Evolutionary conservation across 83 land plant species (phyloP).

Genomic region (Picea engelmannii): DNA sequence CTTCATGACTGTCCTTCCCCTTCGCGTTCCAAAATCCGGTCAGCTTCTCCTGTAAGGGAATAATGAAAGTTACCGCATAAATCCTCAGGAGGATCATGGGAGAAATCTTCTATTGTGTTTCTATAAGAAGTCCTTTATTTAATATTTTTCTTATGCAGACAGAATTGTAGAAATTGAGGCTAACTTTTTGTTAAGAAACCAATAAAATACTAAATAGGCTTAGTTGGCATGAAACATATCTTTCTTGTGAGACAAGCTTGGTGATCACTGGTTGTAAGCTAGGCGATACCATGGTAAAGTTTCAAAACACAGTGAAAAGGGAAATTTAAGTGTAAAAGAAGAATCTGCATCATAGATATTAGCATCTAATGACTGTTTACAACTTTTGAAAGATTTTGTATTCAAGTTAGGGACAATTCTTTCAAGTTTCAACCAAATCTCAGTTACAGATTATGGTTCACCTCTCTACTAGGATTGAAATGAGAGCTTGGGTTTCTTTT

Average conservation of each 20-base stretch:
- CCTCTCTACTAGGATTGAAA: too few relatives aligned
- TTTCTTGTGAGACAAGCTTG: background rate
- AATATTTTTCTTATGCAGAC: background rate
- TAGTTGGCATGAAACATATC: background rate
- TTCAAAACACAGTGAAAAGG: background rate
- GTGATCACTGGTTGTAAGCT: background rate
- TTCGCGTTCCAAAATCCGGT: too few relatives aligned
- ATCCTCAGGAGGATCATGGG: too few relatives aligned
- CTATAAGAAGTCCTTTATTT: background rate
- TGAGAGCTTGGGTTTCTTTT: too few relatives aligned
- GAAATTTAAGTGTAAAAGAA: background rate
- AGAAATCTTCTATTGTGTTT: background rate
- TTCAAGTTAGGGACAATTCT: background rate
- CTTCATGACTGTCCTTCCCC: too few relatives aligned
- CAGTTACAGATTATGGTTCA: too few relatives aligned
- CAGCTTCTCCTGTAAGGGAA: too few relatives aligned
- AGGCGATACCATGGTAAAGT: background rate
- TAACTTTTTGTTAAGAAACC: background rate
- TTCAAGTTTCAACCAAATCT: too few relatives aligned
- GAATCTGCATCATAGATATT: background rate
- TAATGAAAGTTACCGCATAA: too few relatives aligned
- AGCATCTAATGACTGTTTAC: background rate
- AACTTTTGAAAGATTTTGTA: background rate
- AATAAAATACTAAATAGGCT: background rate
- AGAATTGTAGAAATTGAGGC: background rate